Percentiles rank a stretch among this genome's conserved stretches.
phyloP scores from a whole-genome alignment of 1,139 yeast species.

The Eremothecium coryli region DNA sequence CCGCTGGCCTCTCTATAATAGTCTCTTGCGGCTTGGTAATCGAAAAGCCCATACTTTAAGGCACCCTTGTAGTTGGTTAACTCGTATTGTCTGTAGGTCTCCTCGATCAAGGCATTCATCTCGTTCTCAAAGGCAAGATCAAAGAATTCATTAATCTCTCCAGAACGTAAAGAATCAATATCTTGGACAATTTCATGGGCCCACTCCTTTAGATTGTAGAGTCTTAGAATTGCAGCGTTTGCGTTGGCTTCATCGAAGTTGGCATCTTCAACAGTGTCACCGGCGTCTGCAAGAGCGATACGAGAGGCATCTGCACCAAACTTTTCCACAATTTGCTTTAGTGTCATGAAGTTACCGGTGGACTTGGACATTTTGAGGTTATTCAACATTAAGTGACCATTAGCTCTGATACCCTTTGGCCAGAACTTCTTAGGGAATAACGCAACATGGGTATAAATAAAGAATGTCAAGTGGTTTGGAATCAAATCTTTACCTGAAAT shows the following conservation, averaged over 20 bases:
- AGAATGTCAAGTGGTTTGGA: slow-evolving; percentile 95
- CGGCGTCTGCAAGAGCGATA: slow-evolving; percentile 97
- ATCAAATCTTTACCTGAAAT: slow-evolving; percentile 95
- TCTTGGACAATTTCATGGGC: slow-evolving; percentile 61
- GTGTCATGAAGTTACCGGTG: slow-evolving; percentile 93
- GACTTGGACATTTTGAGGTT: slow-evolving; percentile 97
- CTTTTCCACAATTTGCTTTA: slow-evolving; percentile 73
- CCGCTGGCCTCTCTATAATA: slow-evolving; percentile 77
- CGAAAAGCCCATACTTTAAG: slow-evolving; percentile 83
- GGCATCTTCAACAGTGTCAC: slow-evolving; percentile 96
- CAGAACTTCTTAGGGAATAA: slow-evolving; percentile 82
- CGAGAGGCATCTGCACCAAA: slow-evolving; percentile 98
- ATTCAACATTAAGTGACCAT: slow-evolving; percentile 91
- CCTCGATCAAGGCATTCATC: slow-evolving; percentile 72
- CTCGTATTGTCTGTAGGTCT: slow-evolving; percentile 59
- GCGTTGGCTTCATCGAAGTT: slow-evolving; percentile 96
- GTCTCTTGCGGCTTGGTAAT: slow-evolving; percentile 91
- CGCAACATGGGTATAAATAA: slow-evolving; percentile 87
- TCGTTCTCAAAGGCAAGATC: slow-evolving; percentile 90
- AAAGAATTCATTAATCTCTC: slow-evolving; percentile 57
- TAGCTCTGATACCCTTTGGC: slow-evolving; percentile 92
- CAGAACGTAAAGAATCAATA: slow-evolving; percentile 55
- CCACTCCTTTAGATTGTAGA: slow-evolving; percentile 93
- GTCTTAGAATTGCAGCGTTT: slow-evolving; percentile 92
- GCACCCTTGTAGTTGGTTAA: slow-evolving; percentile 80